Evolutionary conservation across 1,284 basidiomycete species (phyloP), one percentile per base, ranked within the genome.

Genomic region (Cryptococcus sp.): DNA sequence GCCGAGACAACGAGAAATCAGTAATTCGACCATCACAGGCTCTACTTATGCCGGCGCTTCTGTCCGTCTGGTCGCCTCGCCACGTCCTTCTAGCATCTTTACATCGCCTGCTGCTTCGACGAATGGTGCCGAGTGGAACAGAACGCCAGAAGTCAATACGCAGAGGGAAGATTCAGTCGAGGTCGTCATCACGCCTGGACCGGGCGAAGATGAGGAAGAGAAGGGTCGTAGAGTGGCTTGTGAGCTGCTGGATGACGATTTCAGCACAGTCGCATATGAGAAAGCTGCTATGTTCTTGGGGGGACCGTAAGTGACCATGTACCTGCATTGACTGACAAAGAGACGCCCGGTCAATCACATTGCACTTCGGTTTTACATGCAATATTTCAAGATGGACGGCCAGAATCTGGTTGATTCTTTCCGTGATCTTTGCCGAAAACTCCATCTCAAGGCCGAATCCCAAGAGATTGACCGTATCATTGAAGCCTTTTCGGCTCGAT

Each of bases 391-490:
- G 74, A 97, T 98, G 76, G 77, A 81, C 2, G 82, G 81, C 4
- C 70, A 92, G 58, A 80, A 90, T 52, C 78, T 98, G 22, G 94
- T 98, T 69, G 79, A 84, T 52, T 93, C 94, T 1, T 96, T 99
- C 75, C 82, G 91, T 53, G 83, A 84, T 28, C 78, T 99, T 4
- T 98, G 93, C 70, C 83, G 84, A 21, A 96, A 94, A 71, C 81
- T 99, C 3, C 96, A 84, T 72, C 81, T 98, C 53, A 92, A 91
- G 69, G 94, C 86, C 1, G 94, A 99, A 76, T 96, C 94, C 0
- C 96, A 98, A 70, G 93, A 98, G 75, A 86, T 99, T 36, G 96
- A 98, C 73, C 85, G 94, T 40, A 96, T 99, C 61, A 80, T 99
- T 18, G 88, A 88, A 60, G 86, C 86, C 56, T 98, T 98, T 66